Evolutionary conservation across 2,329 filamentous ascomycete genomes (phyloP).

Genomic region (Hymenoscyphus fructigenus): DNA sequence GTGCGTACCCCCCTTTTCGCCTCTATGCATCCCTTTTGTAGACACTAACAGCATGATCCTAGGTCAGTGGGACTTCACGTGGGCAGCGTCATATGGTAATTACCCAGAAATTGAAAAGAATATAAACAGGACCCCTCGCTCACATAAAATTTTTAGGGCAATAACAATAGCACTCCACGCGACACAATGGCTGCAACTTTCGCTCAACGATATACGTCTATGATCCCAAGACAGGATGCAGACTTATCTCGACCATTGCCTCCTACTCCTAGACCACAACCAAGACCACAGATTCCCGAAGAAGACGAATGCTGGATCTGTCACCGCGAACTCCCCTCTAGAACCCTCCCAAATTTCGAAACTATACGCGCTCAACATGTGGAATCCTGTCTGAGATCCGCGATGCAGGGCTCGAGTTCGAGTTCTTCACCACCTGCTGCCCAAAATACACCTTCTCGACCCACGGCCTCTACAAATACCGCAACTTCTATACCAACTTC

Average conservation of each 20-base stretch:
- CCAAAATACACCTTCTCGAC: constrained; percentile 5
- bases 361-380: constrained; percentile 58
- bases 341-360: constrained; percentile 53
- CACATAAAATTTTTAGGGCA: neutral
- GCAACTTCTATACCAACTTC: constrained; percentile 2
- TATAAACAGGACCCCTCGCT: constrained; percentile 5
- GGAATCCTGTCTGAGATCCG: constrained; percentile 49
- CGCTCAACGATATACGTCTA: constrained; percentile 11
- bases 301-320: constrained; percentile 81
- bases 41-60: constrained; percentile 5
- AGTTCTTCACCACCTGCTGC: constrained; percentile 12
- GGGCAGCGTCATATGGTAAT: constrained; percentile 13
- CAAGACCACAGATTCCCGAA: constrained; percentile 53
- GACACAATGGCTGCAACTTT: constrained; percentile 1
- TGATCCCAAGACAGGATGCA: constrained; percentile 18
- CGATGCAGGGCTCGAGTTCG: constrained; percentile 12
- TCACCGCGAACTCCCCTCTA: constrained; percentile 66
- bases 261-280: constrained; percentile 35
- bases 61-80: constrained; percentile 15
- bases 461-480: constrained; percentile 18
- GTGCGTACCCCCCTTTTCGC: constrained; percentile 22
- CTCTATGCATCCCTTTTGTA: neutral
- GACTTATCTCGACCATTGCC: constrained; percentile 9
- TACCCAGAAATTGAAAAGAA: neutral
- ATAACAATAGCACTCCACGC: neutral